phyloP scores from a whole-genome alignment of 2,329 filamentous ascomycete genomes.

The Penicillium italicum region DNA sequence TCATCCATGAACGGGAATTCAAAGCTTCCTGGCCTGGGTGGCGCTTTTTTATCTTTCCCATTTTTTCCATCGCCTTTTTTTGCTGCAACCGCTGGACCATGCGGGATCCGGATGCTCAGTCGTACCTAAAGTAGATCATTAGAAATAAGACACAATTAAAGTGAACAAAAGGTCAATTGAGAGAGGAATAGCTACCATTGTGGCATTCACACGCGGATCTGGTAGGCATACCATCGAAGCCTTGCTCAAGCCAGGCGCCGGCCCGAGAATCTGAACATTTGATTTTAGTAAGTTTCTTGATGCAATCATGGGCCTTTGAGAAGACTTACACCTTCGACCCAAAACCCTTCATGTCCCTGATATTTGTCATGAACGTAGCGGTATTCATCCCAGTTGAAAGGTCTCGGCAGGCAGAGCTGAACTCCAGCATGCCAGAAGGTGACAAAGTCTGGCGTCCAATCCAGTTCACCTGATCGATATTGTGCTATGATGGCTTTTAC shows the following conservation, averaged over 20 bases:
- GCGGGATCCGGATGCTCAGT: not conserved
- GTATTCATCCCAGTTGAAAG: conserved; percentile 3
- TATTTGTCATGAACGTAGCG: not conserved
- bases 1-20: not conserved
- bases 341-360: not conserved
- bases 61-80: not conserved
- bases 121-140: not conserved
- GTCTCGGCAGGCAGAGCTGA: not conserved
- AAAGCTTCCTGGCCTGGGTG: not conserved
- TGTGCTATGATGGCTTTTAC: not conserved
- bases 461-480: not conserved
- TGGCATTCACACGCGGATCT: not conserved
- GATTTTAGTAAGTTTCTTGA: not conserved
- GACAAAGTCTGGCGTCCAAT: not conserved
- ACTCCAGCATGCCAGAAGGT: conserved; percentile 3
- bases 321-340: conserved; percentile 6
- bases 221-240: not conserved
- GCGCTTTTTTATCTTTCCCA: not conserved
- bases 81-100: not conserved
- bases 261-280: not conserved
- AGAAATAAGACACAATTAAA: not conserved
- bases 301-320: not conserved
- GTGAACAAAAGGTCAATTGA: too few relatives aligned
- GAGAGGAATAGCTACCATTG: not conserved
- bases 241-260: not conserved